Conservation (phyloP, 2,329 filamentous ascomycete species). For the Passalora sequoiae region DNA sequence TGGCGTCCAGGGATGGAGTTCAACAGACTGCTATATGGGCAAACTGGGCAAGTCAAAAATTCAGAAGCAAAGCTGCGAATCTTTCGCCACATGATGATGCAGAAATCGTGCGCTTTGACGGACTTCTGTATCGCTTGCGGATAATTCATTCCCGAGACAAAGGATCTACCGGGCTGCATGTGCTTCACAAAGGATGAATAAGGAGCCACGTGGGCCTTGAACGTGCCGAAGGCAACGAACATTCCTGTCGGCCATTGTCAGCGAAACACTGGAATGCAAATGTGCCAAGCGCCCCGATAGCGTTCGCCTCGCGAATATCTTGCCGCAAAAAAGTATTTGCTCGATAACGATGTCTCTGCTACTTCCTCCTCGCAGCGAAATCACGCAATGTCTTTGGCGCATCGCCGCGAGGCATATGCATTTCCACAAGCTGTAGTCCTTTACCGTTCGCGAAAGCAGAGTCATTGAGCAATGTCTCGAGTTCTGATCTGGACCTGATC, state of each 20-base stretch:
- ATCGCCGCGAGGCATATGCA: conserved; percentile 15
- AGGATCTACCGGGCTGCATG: background rate
- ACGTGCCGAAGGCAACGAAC: background rate
- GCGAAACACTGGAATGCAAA: background rate
- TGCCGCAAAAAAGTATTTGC: background rate
- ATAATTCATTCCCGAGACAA: background rate
- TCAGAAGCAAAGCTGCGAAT: too few relatives aligned
- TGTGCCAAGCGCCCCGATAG: too few relatives aligned
- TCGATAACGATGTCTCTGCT: background rate
- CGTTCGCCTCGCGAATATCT: too few relatives aligned
- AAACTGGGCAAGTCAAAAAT: background rate
- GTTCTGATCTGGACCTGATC: conserved; percentile 8
- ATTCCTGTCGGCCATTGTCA: background rate
- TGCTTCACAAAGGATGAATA: background rate
- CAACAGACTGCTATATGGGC: background rate
- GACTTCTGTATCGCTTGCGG: background rate
- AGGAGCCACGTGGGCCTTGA: background rate
- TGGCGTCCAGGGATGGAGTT: background rate
- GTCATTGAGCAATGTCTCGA: conserved; percentile 11
- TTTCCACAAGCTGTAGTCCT: conserved; percentile 14
- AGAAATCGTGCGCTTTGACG: background rate
- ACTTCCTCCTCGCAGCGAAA: conserved; percentile 4
- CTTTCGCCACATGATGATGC: background rate
- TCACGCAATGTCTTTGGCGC: conserved; percentile 13
- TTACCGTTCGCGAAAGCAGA: conserved; percentile 11